These are phyloP conservation scores for Blastocystis sp. DNA, from an alignment of 352 stramenopile genomes.

Conservation along the genomic window DNA sequence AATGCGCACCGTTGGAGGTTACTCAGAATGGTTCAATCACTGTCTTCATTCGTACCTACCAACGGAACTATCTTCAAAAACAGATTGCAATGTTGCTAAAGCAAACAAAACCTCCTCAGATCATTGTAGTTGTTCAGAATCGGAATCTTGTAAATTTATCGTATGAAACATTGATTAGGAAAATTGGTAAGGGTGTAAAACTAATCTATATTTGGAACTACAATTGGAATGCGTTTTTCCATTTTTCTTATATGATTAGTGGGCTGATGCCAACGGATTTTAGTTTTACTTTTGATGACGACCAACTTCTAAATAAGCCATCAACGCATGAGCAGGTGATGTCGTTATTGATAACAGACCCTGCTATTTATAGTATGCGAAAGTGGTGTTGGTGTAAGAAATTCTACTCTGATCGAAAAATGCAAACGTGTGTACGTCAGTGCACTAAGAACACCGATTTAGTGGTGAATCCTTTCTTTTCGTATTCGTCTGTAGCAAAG, in stretches of 20 bases:
- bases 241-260: slow-evolving; percentile 39
- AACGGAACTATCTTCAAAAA: not conserved
- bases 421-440: not conserved
- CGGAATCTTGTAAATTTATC: slow-evolving; percentile 15
- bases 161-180: not conserved
- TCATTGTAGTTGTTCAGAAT: slow-evolving; percentile 10
- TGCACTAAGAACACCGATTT: not conserved
- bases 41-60: slow-evolving; percentile 21
- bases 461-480: slow-evolving; percentile 49
- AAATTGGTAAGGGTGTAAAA: not conserved
- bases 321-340: not conserved
- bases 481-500: not conserved
- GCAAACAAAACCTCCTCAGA: not conserved
- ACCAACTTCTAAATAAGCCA: not conserved
- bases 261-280: not conserved
- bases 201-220: slow-evolving; percentile 32
- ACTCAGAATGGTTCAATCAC: slow-evolving; percentile 5
- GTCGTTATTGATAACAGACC: not conserved
- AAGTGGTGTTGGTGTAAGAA: slow-evolving; percentile 50
- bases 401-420: not conserved
- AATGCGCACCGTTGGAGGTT: not conserved
- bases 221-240: slow-evolving; percentile 55
- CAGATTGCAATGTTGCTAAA: not conserved
- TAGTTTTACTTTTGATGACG: slow-evolving; percentile 39
- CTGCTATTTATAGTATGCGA: slow-evolving; percentile 24